Base-by-base conservation (phyloP, 805 yeast species). In the Yueomyces sinensis region DNA sequence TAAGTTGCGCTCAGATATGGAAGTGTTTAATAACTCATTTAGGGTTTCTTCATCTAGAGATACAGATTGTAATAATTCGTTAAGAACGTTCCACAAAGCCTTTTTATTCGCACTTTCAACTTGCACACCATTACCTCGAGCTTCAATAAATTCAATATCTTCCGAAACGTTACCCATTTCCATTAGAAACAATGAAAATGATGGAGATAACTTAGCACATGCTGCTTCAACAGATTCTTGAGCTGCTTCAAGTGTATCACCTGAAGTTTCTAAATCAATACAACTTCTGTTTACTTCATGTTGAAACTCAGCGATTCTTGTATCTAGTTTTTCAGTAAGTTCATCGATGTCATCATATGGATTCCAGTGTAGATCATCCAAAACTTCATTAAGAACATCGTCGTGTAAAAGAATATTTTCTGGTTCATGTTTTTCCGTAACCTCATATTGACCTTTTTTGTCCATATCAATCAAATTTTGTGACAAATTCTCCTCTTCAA, bases 61-160 rank as follows among this genome's bases (percentile, higher is more conserved):
- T 7, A 82, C 80, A n/a, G 82, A 78, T 32, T 70, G 68, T 40
- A 86, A 57, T 31, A 86, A 65, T n/a, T 68, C 72, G 28, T 71
- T 70, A 36, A 86, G 65, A 40, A 82, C 86, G 32, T 68, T 72
- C 65, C 76, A 78, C 17, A 86, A 61, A n/a, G 67, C 52, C 46
- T 82, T 82, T 54, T 81, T 82, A 57, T 87, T 87, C 30, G 82
- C 75, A 4, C 89, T 73, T 44, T 76, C 77, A 5, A 87, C 78
- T 56, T 87, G 95, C 14, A 84, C 56, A 32, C 94, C 94, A 45
- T 79, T 74, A 3, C 87, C 76, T 49, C 78, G 81, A 25, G 65
- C 63, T 49, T 84, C 94, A 29, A 86, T 74, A 34, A 67, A 70
- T 31, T 71, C 68, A 33, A 87, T 73, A 40, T 81, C 89, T 3